These are phyloP conservation scores for Candida mattraensis DNA, from an alignment of 805 yeast genomes.

Conservation along the genomic window DNA sequence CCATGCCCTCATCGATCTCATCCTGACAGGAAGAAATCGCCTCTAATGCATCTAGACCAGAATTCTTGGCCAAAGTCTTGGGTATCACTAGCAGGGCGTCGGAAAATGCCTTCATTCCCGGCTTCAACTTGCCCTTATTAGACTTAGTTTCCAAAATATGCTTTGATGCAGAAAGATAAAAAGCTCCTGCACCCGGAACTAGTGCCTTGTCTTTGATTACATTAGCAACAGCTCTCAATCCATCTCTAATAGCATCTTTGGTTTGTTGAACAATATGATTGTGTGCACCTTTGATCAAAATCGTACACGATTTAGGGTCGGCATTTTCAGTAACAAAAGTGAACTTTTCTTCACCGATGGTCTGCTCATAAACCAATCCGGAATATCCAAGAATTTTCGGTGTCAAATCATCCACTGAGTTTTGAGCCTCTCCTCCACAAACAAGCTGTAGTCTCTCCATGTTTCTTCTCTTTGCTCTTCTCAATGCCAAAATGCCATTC, in stretches of 20 bases:
- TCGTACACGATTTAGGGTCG: slow-evolving; percentile 89
- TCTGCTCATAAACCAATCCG: slow-evolving; percentile 87
- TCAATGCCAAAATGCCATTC: slow-evolving; percentile 86
- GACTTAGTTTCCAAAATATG: slow-evolving; percentile 57
- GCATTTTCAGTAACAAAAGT: slow-evolving; percentile 90
- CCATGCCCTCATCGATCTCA: slow-evolving; percentile 74
- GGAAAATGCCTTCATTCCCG: slow-evolving; percentile 91
- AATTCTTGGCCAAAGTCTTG: slow-evolving; percentile 86
- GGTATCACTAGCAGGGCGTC: slow-evolving; percentile 91
- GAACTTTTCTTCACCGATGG: slow-evolving; percentile 96
- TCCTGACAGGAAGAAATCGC: slow-evolving; percentile 88
- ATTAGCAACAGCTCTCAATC: slow-evolving; percentile 90
- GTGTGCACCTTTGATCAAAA: slow-evolving; percentile 91
- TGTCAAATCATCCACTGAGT: slow-evolving; percentile 88
- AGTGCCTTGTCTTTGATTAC: slow-evolving; percentile 81
- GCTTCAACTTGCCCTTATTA: slow-evolving; percentile 80
- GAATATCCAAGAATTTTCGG: slow-evolving; percentile 83
- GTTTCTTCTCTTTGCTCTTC: slow-evolving; percentile 98
- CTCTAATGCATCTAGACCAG: slow-evolving; percentile 92
- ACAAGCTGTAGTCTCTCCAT: slow-evolving; percentile 97
- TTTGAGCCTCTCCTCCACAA: slow-evolving; percentile 97
- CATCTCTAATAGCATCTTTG: slow-evolving; percentile 97
- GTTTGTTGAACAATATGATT: slow-evolving; percentile 86
- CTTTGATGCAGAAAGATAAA: slow-evolving; percentile 78
- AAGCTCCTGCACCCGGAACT: slow-evolving; percentile 98